Evolutionary conservation across 1,139 yeast species (phyloP), one percentile per base, ranked within the genome.

Genomic region (Blastobotrys apis): DNA sequence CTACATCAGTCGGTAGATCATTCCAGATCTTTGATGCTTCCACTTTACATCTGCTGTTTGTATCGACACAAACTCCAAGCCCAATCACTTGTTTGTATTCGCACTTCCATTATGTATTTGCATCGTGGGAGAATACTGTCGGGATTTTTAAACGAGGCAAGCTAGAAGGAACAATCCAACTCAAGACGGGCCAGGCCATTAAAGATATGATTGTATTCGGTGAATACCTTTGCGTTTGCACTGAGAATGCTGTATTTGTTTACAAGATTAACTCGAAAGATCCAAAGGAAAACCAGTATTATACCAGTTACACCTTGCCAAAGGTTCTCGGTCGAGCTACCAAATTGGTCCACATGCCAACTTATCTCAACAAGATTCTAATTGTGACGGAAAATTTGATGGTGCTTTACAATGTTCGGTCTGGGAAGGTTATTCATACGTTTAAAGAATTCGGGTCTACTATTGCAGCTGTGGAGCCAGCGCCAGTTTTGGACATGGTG

Each of bases 21-120:
- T 87, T 92, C 66, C 98, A 92, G 64, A 86, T 92, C 31, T 94
- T 85, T 59, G 98, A 92, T 68, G 95, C 95, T 13, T 78, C 92
- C 34, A 87, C 86, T 4, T 72, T 92, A 51, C 94, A 86, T 56
- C 71, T 92, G 53, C 68, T 92, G 31, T 94, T 92, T 66, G 95
- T 92, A 9, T 86, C 96, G 1, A 86, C 80, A 53, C 94, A 85
- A 60, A 81, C 95, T 0, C 75, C 82, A 0, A 61, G 77, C 9
- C 76, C 77, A 47, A 90, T 92, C 53, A 77, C 83, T 10, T 77
- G 83, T 30, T 69, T 92, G 46, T 74, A 82, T 19, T 82, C 97
- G 1, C 95, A 87, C 65, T 80, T 78, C 69, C 97, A 92, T 59
- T 76, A 81, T 60, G 88, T 87, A 2, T 90, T 74, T 62, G 95